phyloP scores from a whole-genome alignment of 345 rosid genomes.

The Geranium brycei region DNA sequence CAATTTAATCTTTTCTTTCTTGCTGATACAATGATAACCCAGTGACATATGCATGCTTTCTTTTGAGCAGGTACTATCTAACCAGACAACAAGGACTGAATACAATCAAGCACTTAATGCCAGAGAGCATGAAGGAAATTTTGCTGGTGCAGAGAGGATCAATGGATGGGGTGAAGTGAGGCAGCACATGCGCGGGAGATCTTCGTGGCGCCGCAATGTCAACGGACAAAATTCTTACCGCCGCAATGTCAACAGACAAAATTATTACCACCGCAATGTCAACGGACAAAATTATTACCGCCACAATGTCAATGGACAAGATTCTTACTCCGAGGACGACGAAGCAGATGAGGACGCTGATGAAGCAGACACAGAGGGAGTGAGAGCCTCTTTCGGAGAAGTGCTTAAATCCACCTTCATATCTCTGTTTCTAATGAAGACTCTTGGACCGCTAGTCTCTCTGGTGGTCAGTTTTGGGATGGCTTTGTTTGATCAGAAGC shows the following conservation, averaged over 20 bases:
- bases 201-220: background rate
- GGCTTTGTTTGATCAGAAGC: conserved; percentile 56
- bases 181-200: conserved; percentile 20
- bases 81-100: conserved; percentile 46
- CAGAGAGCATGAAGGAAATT: conserved; percentile 29
- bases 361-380: conserved; percentile 24
- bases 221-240: too few relatives aligned
- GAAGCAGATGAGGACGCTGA: conserved; percentile 28
- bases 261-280: too few relatives aligned
- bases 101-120: conserved; percentile 44
- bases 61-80: conserved; percentile 52
- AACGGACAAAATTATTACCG: background rate
- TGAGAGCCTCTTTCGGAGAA: conserved; percentile 44
- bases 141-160: conserved; percentile 36
- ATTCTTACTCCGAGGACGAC: conserved; percentile 10
- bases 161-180: conserved; percentile 53
- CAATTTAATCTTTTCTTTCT: background rate
- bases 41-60: background rate
- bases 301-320: conserved; percentile 16
- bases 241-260: too few relatives aligned
- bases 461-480: conserved; percentile 46
- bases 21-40: background rate
- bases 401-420: conserved; percentile 48
- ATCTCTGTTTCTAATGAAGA: conserved; percentile 41
- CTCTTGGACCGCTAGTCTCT: conserved; percentile 46